Evolutionary conservation across 2,329 filamentous ascomycete species (phyloP), one percentile per base, ranked within the genome.

Genomic region (Chaetothyriales sp.): DNA sequence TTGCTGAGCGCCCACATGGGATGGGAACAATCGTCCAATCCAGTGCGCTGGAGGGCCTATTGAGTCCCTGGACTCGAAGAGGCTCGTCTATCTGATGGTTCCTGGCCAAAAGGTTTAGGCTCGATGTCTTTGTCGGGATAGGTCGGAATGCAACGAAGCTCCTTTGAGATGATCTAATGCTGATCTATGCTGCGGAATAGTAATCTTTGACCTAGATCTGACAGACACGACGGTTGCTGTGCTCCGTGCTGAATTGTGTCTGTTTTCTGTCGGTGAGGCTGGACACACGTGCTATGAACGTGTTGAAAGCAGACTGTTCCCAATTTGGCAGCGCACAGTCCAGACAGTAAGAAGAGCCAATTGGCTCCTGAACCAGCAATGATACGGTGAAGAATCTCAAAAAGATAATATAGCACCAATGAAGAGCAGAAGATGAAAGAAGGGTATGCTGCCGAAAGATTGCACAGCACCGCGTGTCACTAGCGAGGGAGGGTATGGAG

Each of bases 401-500:
- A 5, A 15, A 15, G 33, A 13, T 13, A 15, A 15, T 15, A 40
- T 15, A 40, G 33, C 33, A 40, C 10, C 33, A 40, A 15, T 15
- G 15, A 40, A 15, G 10, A 15, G 13, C 33, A 40, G 33, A 40
- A 40, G 33, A 15, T 40, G 33, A 15, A 37, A 40, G 33, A 40
- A 40, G 5, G 9, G 33, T 15, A 10, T 40, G 33, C 15, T 40
- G 15, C 33, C 33, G 33, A 40, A 40, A 40, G 33, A 40, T 40
- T 40, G 33, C 10, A 15, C 10, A 4, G 33, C 33, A 40, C 7
- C 10, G 33, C 33, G 15, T 15, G 33, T 40, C 33, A 10, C 33
- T 40, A 40, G 33, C 33, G 33, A 40, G 33, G 33, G 33, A 49
- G 52, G 53, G 52, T 48, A 53, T n/a, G 48, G 54, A 45, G 9